Evolutionary conservation across 768 basidiomycete species (phyloP).

Genomic region (Hemileccinum impolitum): DNA sequence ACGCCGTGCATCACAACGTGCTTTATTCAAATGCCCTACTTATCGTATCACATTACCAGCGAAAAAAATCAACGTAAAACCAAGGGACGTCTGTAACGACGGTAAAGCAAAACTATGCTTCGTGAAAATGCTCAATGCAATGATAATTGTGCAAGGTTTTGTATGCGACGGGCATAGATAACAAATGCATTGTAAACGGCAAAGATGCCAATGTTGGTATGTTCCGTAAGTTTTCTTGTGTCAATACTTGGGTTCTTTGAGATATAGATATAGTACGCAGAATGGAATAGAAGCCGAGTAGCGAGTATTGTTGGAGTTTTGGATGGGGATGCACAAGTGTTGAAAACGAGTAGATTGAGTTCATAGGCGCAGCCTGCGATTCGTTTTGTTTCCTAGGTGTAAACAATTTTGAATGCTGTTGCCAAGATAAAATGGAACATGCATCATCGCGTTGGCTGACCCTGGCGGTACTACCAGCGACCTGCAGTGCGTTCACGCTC

Average conservation of each 20-base stretch:
- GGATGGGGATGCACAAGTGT: slow-evolving; percentile 21
- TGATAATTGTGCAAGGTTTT: slow-evolving; percentile 18
- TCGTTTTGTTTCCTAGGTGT: slow-evolving; percentile 14
- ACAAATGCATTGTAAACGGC: slow-evolving; percentile 31
- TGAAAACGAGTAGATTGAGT: slow-evolving; percentile 9
- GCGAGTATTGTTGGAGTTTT: slow-evolving; percentile 26
- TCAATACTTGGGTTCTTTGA: slow-evolving; percentile 31
- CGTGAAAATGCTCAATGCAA: slow-evolving; percentile 29
- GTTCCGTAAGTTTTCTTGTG: slow-evolving; percentile 33
- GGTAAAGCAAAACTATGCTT: slow-evolving; percentile 18
- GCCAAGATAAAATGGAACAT: neutral
- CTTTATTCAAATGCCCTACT: neutral
- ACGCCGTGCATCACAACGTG: slow-evolving; percentile 12
- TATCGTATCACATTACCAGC: slow-evolving; percentile 12
- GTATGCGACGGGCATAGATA: slow-evolving; percentile 32
- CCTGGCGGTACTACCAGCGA: slow-evolving; percentile 21
- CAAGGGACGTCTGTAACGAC: slow-evolving; percentile 16
- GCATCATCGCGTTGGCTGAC: slow-evolving; percentile 2
- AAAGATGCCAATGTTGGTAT: slow-evolving; percentile 29
- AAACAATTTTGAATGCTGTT: slow-evolving; percentile 13
- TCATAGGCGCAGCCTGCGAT: slow-evolving; percentile 25
- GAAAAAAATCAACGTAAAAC: slow-evolving; percentile 5
- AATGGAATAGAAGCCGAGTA: slow-evolving; percentile 28
- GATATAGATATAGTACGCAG: slow-evolving; percentile 37
- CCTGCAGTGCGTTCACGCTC: slow-evolving; percentile 36